Evolutionary conservation across 306 rosid genomes (phyloP).

Genomic region (Castanea crenata): DNA sequence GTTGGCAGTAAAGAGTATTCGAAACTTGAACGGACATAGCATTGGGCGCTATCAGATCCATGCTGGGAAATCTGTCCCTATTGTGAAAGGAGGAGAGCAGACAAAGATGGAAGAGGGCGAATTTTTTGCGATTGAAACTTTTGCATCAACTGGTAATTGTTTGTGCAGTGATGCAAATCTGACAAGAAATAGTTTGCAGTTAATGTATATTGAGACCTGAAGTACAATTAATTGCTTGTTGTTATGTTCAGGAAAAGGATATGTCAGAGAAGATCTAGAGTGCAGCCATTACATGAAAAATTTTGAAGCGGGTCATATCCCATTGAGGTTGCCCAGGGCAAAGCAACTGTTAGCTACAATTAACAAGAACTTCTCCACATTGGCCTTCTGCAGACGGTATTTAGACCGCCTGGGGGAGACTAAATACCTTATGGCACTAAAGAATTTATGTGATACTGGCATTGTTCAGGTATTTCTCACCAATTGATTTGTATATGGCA

Average conservation of each 20-base stretch:
- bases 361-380: slow-evolving; percentile 88
- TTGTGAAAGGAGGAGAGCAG: slow-evolving; percentile 98
- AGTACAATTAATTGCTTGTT: slow-evolving; percentile 12
- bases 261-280: slow-evolving; percentile 94
- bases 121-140: slow-evolving; percentile 93
- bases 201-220: slow-evolving; percentile 3
- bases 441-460: slow-evolving; percentile 82
- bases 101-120: slow-evolving; percentile 99
- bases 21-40: slow-evolving; percentile 98
- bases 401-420: slow-evolving; percentile 95
- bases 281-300: slow-evolving; percentile 99
- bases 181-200: slow-evolving; percentile 17
- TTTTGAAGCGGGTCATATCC: slow-evolving; percentile 86
- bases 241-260: slow-evolving; percentile 76
- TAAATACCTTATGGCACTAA: slow-evolving; percentile 89
- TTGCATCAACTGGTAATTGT: slow-evolving; percentile 82
- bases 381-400: slow-evolving; percentile 93
- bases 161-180: slow-evolving; percentile 13
- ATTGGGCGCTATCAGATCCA: slow-evolving; percentile 96
- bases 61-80: slow-evolving; percentile 92
- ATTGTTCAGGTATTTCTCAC: slow-evolving; percentile 73
- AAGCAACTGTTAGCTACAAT: slow-evolving; percentile 84
- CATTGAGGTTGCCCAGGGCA: slow-evolving; percentile 89
- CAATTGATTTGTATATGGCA: not conserved
- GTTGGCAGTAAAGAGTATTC: slow-evolving; percentile 79